Evolutionary conservation across 1,284 basidiomycete genomes (phyloP).

Genomic region (Lentinula novae-zelandiae): DNA sequence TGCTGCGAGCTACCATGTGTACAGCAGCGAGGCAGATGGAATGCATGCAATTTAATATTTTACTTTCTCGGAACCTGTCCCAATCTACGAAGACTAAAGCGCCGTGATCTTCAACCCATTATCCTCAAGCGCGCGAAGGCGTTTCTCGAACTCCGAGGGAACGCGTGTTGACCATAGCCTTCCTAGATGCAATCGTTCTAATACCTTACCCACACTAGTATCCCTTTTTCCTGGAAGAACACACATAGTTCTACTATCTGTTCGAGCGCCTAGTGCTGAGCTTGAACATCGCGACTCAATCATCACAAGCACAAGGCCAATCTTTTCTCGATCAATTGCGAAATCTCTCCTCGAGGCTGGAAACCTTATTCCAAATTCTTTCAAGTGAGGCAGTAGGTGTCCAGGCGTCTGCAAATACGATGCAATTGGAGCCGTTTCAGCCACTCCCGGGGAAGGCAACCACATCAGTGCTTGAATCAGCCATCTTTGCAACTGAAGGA

Average conservation of each 20-base stretch:
- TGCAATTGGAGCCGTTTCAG: too few species aligned
- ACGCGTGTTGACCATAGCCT: not conserved
- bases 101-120: not conserved
- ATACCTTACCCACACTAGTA: not conserved
- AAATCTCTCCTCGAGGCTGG: not conserved
- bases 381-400: not conserved
- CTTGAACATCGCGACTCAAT: not conserved
- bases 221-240: not conserved
- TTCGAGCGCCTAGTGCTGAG: not conserved
- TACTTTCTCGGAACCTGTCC: not conserved
- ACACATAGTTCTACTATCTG: not conserved
- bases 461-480: not conserved
- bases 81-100: not conserved
- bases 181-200: not conserved
- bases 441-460: not conserved
- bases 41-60: not conserved
- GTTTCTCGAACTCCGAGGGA: not conserved
- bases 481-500: not conserved
- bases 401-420: not conserved
- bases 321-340: not conserved
- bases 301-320: not conserved
- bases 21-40: not conserved
- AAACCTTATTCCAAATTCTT: conserved; percentile 2
- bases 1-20: not conserved
- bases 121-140: not conserved